phyloP scores from a whole-genome alignment of 2,329 filamentous ascomycete species.

The Diplodia seriata region DNA sequence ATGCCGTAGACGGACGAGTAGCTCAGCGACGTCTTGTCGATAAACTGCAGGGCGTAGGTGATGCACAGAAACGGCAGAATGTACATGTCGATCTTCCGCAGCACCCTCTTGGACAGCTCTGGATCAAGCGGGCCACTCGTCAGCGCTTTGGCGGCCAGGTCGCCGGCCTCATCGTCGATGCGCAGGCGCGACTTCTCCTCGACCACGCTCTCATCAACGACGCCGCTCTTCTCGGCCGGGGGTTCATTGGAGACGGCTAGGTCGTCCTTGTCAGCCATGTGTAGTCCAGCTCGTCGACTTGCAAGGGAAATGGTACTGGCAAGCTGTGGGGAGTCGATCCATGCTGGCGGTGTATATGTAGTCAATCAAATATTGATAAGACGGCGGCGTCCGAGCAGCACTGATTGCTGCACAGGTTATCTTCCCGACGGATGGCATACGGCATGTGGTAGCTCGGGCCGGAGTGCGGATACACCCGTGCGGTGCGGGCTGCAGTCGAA shows the following conservation, averaged over 20 bases:
- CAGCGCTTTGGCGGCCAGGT: slow-evolving; percentile 11
- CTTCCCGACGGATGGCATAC: not conserved
- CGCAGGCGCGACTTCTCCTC: slow-evolving; percentile 20
- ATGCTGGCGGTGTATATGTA: slow-evolving; percentile 4
- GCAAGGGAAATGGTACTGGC: no score
- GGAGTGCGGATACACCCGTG: slow-evolving; percentile 16
- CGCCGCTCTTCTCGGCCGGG: slow-evolving; percentile 3
- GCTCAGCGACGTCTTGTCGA: slow-evolving; percentile 67
- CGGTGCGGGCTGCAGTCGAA: slow-evolving; percentile 4
- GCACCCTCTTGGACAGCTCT: slow-evolving; percentile 29
- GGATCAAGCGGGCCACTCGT: slow-evolving; percentile 18
- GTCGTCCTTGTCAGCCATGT: slow-evolving; percentile 16
- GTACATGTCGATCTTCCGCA: slow-evolving; percentile 59
- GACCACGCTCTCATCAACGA: not conserved
- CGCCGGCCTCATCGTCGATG: slow-evolving; percentile 23
- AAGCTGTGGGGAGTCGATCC: not conserved
- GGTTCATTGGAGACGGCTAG: not conserved
- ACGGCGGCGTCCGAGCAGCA: not conserved
- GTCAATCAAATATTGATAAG: slow-evolving; percentile 17
- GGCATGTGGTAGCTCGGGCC: not conserved
- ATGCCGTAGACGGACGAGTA: slow-evolving; percentile 35
- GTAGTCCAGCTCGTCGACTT: not conserved
- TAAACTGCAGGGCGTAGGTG: slow-evolving; percentile 68
- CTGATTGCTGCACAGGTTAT: not conserved
- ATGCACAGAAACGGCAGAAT: slow-evolving; percentile 63